Base-by-base conservation (phyloP, 805 yeast genomes). In the Teunomyces barrocoloradensis region DNA sequence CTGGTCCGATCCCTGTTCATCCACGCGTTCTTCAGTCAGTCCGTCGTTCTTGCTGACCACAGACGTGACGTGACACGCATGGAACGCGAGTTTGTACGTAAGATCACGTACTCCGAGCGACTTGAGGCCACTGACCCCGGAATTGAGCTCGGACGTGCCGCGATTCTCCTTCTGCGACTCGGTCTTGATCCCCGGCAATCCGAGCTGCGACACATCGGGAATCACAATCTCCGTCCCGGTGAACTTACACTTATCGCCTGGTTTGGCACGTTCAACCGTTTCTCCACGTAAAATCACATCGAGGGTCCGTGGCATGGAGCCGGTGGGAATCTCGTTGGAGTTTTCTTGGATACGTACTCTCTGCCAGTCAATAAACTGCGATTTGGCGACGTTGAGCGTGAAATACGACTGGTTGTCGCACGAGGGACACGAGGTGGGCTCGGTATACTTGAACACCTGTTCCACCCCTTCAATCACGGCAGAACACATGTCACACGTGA, bases 271-370 rank as follows among this genome's bases (percentile, higher is more conserved):
- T 63, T 92, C 99, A 6, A 94, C 98, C 45, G 89, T 78, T 56
- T 92, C 97, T 44, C 98, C 98, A 58, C 99, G 78, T 49, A 92
- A 69, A 44, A 92, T 87, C 20, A 92, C 92, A 64, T 92, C 99
- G 59, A 92, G 68, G 1, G 97, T 92, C 65, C 99, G 81, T 21
- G 99, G 99, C 99, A 92, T 92, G 3, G 97, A 90, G 25, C 99
- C 99, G 0, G 97, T 89, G 23, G 99, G 99, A 48, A 92, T 92
- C 67, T 92, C 98, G 57, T 77, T 87, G n/a, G 97, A 84, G 60
- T 92, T 94, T 62, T 92, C 99, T 65, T 92, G 99, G 54, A 92
- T 87, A 58, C 97, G 81, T 21, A 90, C 92, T 54, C 87, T 87
- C 66, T 92, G 99, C 99, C 99, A 92, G 73, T 92, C 98, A 53